Base-by-base conservation (phyloP, 306 rosid genomes). In the Adenanthera pavonina region DNA sequence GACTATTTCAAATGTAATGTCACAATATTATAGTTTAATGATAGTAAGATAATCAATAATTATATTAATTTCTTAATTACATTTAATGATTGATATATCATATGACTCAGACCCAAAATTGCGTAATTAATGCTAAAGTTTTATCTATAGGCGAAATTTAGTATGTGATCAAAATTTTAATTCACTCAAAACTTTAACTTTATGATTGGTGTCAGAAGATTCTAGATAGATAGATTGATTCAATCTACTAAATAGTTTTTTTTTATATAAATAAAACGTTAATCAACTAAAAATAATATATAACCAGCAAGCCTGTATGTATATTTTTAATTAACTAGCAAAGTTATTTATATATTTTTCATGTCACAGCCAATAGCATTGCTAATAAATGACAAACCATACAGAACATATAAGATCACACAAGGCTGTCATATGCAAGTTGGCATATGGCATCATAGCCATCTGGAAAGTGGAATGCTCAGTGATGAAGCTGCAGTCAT, bases 361-460 rank as follows among this genome's bases (percentile, higher is more conserved):
- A 57, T 20, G 9, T 52, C 13, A 6, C 17, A 17, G 25, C 30
- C 60, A 2, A 53, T 53, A 53, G 20, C 17, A 48, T 48, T 48
- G 17, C 12, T 11, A 48, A 11, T 3, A 6, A 53, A 2, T 2
- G 3, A 17, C 6, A 52, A 52, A 38, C 57, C 15, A 47, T 12
- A 47, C 11, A 47, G 2, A 11, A 2, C 9, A 2, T 15, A 52
- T 8, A 11, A 25, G 16, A 60, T 30, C 67, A 0, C 17, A 12
- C 15, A 60, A 0, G 69, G 44, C 69, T 62, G 69, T 9, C 89
- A 87, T 53, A 87, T 53, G 84, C 84, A 80, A 83, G 89, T 74
- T 77, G 82, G 78, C 91, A 84, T 71, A 78, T 69, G 82, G 19
- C 35, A 77, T 38, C 64, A 65, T 81, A 60, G 8, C 52, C 35